Conservation (phyloP, 208 protist species). For the Acanthamoeba divionensis region DNA sequence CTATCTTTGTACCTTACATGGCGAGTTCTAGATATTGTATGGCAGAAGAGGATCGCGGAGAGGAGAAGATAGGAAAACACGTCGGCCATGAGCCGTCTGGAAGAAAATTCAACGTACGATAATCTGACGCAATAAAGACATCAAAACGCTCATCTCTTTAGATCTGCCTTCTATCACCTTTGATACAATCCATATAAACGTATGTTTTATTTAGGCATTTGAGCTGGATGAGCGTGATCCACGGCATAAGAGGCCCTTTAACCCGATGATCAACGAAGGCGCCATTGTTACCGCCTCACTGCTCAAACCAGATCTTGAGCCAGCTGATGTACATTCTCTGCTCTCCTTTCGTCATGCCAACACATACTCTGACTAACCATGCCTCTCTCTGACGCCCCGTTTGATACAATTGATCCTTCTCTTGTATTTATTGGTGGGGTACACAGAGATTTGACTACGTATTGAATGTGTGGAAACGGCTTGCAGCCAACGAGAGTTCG, state of each 20-base stretch:
- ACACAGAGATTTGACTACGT: constrained; percentile 40
- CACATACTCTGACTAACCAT: background rate
- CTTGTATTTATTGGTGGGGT: background rate
- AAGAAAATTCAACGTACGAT: constrained; percentile 37
- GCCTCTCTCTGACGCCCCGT: background rate
- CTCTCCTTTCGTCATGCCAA: background rate
- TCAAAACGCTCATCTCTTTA: too few species aligned
- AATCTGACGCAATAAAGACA: background rate
- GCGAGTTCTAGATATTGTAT: constrained; percentile 58
- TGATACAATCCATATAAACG: too few species aligned
- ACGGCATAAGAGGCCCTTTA: constrained; percentile 39
- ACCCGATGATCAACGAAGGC: constrained; percentile 61
- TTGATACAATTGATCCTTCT: background rate
- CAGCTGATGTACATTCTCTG: background rate
- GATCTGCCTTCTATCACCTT: too few species aligned
- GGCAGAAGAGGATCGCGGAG: constrained; percentile 41
- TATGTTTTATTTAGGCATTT: background rate
- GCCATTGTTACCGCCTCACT: constrained; percentile 46
- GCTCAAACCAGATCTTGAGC: constrained; percentile 43
- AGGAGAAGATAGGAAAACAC: constrained; percentile 12
- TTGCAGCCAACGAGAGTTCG: background rate
- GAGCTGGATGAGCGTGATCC: constrained; percentile 19
- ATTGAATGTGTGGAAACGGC: background rate
- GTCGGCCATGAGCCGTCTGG: constrained; percentile 50
- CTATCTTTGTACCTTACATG: background rate